Evolutionary conservation across 1,139 yeast genomes (phyloP), one percentile per base, ranked within the genome.

Genomic region (Taphrina wiesneri): DNA sequence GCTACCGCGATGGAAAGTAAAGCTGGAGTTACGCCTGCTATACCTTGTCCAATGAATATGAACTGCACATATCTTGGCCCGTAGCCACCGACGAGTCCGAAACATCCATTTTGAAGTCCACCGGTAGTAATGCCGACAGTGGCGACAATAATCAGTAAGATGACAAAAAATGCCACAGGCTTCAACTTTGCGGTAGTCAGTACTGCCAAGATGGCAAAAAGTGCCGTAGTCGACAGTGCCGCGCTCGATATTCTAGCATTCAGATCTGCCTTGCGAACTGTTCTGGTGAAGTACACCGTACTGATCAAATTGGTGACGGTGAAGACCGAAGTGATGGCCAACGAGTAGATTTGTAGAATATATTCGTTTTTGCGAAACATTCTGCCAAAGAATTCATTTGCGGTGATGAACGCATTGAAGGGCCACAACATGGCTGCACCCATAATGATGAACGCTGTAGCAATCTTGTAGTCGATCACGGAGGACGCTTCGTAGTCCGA

Each of bases 381-480:
- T 64, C 83, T 83, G 43, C 85, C 84, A 74, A 90, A 90, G 76
- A 89, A 91, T 3, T 89, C 88, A 0, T 96, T 83, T 0, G 97
- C 97, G 0, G 96, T 86, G 9, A 93, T 78, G 71, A 91, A 87
- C 71, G 96, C 86, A 78, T 93, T 93, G 97, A 98, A 93, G 0
- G 99, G 98, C 98, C 98, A 93, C 49, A 93, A 80, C 45, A 88
- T 78, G 0, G 93, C 87, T 6, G 88, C 78, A 0, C 73, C 73
- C 56, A 62, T 54, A 23, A 60, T 52, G 28, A 34, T 30, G 25
- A 60, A 60, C 1, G 64, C 64, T 4, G 36, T 26, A 15, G 64
- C 64, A 9, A 51, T 26, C 17, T 23, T 32, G 30, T 17, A 32
- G 36, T 60, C 57, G 25, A 49, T 32, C 5, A 6, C 34, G 11